These are phyloP conservation scores for Hyaloperonospora arabidopsidis DNA, from an alignment of 352 stramenopile genomes.

Conservation along the genomic window DNA sequence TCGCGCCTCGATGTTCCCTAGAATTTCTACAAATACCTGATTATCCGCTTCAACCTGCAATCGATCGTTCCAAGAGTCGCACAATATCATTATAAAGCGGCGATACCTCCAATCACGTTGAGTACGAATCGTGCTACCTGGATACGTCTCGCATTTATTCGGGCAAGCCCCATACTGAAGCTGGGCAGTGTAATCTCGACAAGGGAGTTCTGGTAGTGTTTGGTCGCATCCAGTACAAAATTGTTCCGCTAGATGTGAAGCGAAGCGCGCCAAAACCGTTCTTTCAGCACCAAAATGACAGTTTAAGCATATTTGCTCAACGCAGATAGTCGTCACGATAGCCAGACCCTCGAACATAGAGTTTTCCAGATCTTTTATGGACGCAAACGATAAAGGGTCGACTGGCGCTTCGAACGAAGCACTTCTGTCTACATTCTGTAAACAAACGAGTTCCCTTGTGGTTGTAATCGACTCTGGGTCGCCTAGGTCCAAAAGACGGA, in stretches of 20 bases:
- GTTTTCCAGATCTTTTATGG: conserved; percentile 30
- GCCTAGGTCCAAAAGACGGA: conserved; percentile 24
- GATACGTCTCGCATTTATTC: conserved; percentile 29
- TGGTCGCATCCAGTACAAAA: conserved; percentile 41
- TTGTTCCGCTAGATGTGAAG: conserved; percentile 32
- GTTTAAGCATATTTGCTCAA: conserved; percentile 39
- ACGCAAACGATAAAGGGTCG: conserved; percentile 14
- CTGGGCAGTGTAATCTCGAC: conserved; percentile 7
- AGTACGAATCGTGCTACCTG: conserved; percentile 13
- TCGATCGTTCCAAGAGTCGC: conserved; percentile 26
- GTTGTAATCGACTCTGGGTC: conserved; percentile 25
- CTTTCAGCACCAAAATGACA: conserved; percentile 23
- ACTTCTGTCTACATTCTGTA: neutral
- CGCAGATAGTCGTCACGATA: conserved; percentile 32
- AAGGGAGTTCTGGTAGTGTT: conserved; percentile 25
- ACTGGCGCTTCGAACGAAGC: neutral
- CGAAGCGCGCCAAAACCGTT: conserved; percentile 24
- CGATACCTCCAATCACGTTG: conserved; percentile 40
- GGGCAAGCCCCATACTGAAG: conserved; percentile 29
- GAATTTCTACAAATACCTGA: conserved; percentile 27
- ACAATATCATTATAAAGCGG: conserved; percentile 34
- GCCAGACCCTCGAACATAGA: conserved; percentile 16
- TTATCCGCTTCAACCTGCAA: conserved; percentile 31
- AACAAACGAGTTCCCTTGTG: conserved; percentile 12
- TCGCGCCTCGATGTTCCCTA: conserved; percentile 46